These are phyloP conservation scores for Beauveria pseudobassiana DNA, from an alignment of 2,329 filamentous ascomycete species.

Conservation along the genomic window DNA sequence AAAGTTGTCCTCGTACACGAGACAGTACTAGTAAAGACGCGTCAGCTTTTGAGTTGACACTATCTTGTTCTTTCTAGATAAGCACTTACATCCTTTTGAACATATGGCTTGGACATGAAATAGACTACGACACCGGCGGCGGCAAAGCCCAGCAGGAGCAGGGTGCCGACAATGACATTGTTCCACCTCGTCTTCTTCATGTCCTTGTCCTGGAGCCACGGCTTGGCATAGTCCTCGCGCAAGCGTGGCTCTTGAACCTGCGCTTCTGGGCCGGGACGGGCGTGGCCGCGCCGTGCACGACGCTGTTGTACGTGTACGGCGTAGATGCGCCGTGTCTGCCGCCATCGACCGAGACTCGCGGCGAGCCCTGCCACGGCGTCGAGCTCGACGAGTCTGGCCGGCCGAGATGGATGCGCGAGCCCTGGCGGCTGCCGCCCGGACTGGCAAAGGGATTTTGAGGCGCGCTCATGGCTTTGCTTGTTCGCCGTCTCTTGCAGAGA, in stretches of 20 bases:
- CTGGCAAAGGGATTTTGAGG: background rate
- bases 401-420: no score
- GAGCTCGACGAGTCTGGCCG: background rate
- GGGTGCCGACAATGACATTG: slow-evolving; percentile 25
- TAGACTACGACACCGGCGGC: slow-evolving; percentile 27
- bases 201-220: slow-evolving; percentile 28
- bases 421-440: background rate
- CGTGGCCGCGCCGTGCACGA: background rate
- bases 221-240: slow-evolving; percentile 28
- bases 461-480: background rate
- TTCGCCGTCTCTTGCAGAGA: background rate
- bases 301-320: slow-evolving; percentile 9
- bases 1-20: slow-evolving; percentile 44
- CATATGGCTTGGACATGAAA: slow-evolving; percentile 21
- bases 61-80: no score
- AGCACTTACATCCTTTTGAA: slow-evolving; percentile 16
- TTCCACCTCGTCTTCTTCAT: slow-evolving; percentile 28
- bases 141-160: slow-evolving; percentile 26
- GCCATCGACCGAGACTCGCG: background rate
- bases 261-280: background rate
- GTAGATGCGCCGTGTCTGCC: background rate
- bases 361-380: background rate
- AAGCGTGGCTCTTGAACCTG: slow-evolving; percentile 28
- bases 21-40: slow-evolving; percentile 33
- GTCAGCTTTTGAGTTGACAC: no score